Evolutionary conservation across 2,329 filamentous ascomycete species (phyloP), one percentile per base, ranked within the genome.

Genomic region (Blastomyces silverae): DNA sequence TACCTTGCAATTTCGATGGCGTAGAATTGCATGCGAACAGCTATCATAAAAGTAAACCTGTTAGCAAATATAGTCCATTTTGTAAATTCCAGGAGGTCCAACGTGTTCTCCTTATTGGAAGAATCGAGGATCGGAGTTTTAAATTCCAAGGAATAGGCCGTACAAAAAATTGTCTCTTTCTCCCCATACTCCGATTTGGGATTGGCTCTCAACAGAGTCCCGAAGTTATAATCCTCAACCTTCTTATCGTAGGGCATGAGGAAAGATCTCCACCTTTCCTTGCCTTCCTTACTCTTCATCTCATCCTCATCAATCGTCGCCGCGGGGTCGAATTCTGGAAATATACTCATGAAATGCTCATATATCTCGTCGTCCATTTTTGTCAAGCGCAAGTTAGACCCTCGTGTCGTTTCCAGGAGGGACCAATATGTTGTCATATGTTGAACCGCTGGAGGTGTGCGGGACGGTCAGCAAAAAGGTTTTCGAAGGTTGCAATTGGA

Each of bases 381-480:
- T 67, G 94, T 99, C 68, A 99, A 85, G 67, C 91, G 90, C 66
- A 99, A 83, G 68, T 87, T 82, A n/a, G 92, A 96, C 70, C 93
- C 94, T 71, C 86, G 90, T 70, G 96, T 86, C 75, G 89, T 91
- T 79, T 97, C 89, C 72, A 99, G 89, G 74, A 99, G 93, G 62
- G 88, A 83, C 93, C 93, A 99, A 84, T 99, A 97, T 60, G 93
- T 97, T 74, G 91, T 86, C 84, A 99, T 91, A 78, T 99, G 94
- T 78, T 96, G 90, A 48, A 97, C 94, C 62, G 89, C 92, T 83
- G 69, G 34, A 65, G 73, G 22, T 62, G 53, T 11, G 66, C 72
- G 1, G 20, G 65, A 73, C 34, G 22, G 44, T 61, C 59, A 44
- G 50, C 25, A 31, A n/a, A 22, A 39, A 1, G 7, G 0, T 4